Conservation (phyloP, 2,329 filamentous ascomycete genomes). For the Chrysoporthe cubensis region DNA sequence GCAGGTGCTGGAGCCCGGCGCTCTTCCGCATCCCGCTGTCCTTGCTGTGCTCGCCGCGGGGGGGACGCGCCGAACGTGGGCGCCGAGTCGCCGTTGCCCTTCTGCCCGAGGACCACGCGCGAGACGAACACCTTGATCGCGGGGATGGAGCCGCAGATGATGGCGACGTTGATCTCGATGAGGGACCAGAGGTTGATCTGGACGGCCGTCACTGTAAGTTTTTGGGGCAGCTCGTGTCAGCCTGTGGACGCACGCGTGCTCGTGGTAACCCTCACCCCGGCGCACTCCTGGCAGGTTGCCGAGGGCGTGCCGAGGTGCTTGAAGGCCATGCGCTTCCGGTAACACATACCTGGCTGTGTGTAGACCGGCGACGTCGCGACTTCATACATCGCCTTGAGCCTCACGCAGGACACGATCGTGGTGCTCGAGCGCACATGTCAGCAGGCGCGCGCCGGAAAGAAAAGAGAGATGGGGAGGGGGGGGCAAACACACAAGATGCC, state of each 20-base stretch:
- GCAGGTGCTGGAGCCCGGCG: too few relatives aligned
- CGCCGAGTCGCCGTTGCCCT: neutral
- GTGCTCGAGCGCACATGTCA: conserved; percentile 14
- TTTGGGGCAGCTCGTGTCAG: neutral
- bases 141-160: conserved; percentile 45
- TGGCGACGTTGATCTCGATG: conserved; percentile 40
- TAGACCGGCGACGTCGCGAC: conserved; percentile 19
- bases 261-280: too few relatives aligned
- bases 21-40: neutral
- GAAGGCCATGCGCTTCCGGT: too few relatives aligned
- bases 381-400: conserved; percentile 31
- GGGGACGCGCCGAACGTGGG: neutral
- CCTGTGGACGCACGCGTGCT: neutral
- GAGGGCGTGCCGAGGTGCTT: too few relatives aligned
- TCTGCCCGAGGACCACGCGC: conserved; percentile 40
- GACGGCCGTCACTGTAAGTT: conserved; percentile 28
- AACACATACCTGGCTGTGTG: conserved; percentile 25
- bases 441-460: neutral
- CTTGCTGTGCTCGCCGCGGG: too few relatives aligned
- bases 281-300: too few relatives aligned
- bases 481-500: conserved; percentile 35
- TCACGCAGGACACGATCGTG: conserved; percentile 31
- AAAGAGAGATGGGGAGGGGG: too few relatives aligned
- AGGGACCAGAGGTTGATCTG: conserved; percentile 35
- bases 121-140: conserved; percentile 46